Conservation (phyloP, 805 yeast species). For the Wickerhamiella lipophila region DNA sequence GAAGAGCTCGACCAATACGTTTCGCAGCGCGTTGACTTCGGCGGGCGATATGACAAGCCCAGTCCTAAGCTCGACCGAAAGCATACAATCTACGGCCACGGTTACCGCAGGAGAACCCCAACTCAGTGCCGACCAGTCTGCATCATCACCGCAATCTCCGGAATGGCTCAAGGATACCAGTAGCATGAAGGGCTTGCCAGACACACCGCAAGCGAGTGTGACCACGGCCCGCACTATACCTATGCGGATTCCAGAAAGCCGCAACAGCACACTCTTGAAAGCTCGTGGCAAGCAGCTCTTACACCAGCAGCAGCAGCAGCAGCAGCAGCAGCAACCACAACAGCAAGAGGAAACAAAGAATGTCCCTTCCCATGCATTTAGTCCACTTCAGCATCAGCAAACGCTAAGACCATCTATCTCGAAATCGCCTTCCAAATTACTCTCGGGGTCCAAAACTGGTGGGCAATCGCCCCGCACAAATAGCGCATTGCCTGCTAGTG, state of each 20-base stretch:
- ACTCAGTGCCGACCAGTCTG: not conserved
- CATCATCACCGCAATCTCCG: not conserved
- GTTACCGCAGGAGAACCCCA: too few relatives aligned
- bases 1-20: not conserved
- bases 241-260: conserved; percentile 5
- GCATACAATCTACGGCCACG: not conserved
- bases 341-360: not conserved
- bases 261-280: not conserved
- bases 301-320: not conserved
- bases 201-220: not conserved
- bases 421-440: not conserved
- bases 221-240: not conserved
- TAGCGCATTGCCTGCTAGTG: too few relatives aligned
- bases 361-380: not conserved
- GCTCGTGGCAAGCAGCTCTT: not conserved
- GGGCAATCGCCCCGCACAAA: not conserved
- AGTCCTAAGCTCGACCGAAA: not conserved
- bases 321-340: too few relatives aligned
- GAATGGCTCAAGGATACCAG: not conserved
- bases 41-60: conserved; percentile 5
- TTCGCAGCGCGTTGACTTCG: conserved; percentile 1
- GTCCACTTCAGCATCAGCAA: not conserved
- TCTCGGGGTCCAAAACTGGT: not conserved
- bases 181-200: not conserved
- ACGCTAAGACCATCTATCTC: not conserved